Percentiles rank a stretch among this genome's conserved stretches.
These are phyloP conservation scores for Prosopis cineraria DNA, from an alignment of 306 rosid species.

Conservation along the genomic window DNA sequence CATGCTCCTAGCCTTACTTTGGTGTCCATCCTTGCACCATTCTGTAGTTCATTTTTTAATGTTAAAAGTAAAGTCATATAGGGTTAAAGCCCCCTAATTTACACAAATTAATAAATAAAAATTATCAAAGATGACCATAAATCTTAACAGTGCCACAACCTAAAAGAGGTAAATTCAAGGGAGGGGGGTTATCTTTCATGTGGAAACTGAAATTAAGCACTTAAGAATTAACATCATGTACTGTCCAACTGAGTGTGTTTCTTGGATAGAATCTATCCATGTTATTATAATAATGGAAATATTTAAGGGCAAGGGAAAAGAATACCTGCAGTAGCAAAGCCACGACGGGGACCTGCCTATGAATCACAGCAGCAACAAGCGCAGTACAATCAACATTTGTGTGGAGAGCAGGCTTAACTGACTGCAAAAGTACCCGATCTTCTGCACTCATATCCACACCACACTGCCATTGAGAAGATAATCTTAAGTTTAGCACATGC, in stretches of 20 bases:
- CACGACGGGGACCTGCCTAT: conserved; percentile 78
- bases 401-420: conserved; percentile 85
- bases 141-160: conserved; percentile 11
- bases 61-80: not conserved
- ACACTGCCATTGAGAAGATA: conserved; percentile 57
- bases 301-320: conserved; percentile 15
- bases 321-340: conserved; percentile 76
- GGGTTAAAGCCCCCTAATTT: not conserved
- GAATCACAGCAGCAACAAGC: conserved; percentile 85
- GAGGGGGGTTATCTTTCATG: conserved; percentile 19
- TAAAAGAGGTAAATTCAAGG: not conserved
- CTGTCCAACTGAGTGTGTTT: not conserved
- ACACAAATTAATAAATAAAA: not conserved
- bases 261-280: not conserved
- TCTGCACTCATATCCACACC: conserved; percentile 72
- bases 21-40: conserved; percentile 56
- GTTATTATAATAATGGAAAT: conserved; percentile 18
- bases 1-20: conserved; percentile 84
- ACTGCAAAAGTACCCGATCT: conserved; percentile 76
- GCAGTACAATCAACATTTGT: conserved; percentile 82
- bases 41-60: conserved; percentile 47
- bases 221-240: conserved; percentile 15
- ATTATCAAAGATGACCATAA: not conserved
- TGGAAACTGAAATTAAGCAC: conserved; percentile 6
- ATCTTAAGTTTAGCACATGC: conserved; percentile 23